A percentile compares a stretch with the other conserved stretches of the same genome.
Evolutionary conservation across 257 asterid species (phyloP).

Genomic region (Agastache rugosa): DNA sequence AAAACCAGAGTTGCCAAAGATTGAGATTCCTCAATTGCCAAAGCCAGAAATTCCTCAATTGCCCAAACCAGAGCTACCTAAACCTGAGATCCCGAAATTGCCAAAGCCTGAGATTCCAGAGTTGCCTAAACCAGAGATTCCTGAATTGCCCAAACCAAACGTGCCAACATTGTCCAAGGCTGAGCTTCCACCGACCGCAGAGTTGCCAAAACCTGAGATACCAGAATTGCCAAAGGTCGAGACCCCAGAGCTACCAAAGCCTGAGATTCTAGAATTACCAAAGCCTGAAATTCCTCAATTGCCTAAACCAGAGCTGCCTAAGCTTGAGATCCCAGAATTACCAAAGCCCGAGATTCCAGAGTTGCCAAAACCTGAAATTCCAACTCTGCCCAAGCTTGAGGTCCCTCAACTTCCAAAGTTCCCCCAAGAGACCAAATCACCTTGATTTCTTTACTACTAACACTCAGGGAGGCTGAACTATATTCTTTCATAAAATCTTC

Average conservation of each 20-base stretch:
- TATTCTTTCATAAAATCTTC: background rate
- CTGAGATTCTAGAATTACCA: slow-evolving; percentile 22
- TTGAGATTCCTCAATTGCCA: slow-evolving; percentile 23
- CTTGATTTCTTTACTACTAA: background rate
- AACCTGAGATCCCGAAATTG: background rate
- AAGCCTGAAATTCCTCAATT: background rate
- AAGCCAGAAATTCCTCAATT: slow-evolving; percentile 22
- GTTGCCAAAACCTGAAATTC: background rate
- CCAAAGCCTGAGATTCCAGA: background rate
- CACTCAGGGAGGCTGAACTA: background rate
- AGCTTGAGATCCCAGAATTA: slow-evolving; percentile 14
- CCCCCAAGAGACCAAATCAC: background rate
- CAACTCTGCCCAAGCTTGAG: slow-evolving; percentile 20
- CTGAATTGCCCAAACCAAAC: slow-evolving; percentile 6
- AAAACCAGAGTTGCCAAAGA: slow-evolving; percentile 17
- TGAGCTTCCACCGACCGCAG: background rate
- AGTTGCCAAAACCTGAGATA: background rate
- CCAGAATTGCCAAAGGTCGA: background rate
- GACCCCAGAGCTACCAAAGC: background rate
- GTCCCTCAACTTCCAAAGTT: background rate
- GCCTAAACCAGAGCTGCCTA: slow-evolving; percentile 24
- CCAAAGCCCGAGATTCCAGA: slow-evolving; percentile 6
- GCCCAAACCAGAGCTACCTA: slow-evolving; percentile 31
- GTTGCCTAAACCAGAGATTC: slow-evolving; percentile 14
- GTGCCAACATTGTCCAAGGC: slow-evolving; percentile 28